phyloP scores from a whole-genome alignment of 306 rosid genomes.

The Citrullus colocynthis region DNA sequence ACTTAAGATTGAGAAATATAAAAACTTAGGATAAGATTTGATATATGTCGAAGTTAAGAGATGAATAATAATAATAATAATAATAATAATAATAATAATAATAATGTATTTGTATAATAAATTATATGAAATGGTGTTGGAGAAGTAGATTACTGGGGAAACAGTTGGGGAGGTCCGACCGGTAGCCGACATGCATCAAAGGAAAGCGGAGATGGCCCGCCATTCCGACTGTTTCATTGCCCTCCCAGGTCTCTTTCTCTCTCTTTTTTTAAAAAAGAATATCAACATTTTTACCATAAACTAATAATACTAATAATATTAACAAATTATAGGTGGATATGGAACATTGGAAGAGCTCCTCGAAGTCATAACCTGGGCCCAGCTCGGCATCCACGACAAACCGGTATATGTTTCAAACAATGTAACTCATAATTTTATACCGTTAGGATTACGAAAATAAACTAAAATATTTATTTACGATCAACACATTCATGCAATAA shows the following conservation, averaged over 20 bases:
- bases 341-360: slow-evolving; percentile 27
- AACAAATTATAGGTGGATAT: slow-evolving; percentile 9
- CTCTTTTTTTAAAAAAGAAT: neutral
- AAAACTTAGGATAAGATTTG: neutral
- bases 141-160: slow-evolving; percentile 18
- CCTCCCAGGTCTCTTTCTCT: slow-evolving; percentile 20
- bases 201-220: slow-evolving; percentile 30
- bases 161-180: slow-evolving; percentile 22
- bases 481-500: too few species aligned
- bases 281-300: neutral
- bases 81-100: too few species aligned
- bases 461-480: too few species aligned
- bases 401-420: neutral
- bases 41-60: too few species aligned
- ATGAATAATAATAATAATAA: too few species aligned
- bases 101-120: too few species aligned
- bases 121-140: neutral
- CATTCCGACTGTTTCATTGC: slow-evolving; percentile 26
- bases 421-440: too few species aligned
- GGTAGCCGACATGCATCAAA: slow-evolving; percentile 24
- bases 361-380: slow-evolving; percentile 26
- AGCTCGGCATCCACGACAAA: slow-evolving; percentile 23
- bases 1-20: neutral
- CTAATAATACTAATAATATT: neutral
- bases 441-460: too few species aligned